Evolutionary conservation across 2,329 filamentous ascomycete species (phyloP).

Genomic region (Calonectria henricotiae): DNA sequence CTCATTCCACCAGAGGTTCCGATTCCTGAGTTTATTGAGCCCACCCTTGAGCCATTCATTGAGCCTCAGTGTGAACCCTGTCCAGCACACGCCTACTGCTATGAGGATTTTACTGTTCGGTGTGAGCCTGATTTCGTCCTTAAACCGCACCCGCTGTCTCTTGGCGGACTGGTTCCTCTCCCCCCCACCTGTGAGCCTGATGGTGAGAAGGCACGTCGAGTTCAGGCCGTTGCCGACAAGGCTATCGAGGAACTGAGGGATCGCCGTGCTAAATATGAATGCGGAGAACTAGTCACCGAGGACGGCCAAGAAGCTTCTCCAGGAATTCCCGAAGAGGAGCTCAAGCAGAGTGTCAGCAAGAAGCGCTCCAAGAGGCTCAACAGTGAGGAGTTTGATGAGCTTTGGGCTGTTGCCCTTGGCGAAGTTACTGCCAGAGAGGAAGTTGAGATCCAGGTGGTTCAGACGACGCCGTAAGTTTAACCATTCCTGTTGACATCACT

Average conservation of each 20-base stretch:
- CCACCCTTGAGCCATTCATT: constrained; percentile 78
- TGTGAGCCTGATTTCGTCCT: constrained; percentile 93
- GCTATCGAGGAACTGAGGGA: constrained; percentile 90
- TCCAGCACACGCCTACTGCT: constrained; percentile 92
- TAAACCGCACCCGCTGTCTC: constrained; percentile 85
- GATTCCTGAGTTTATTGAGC: constrained; percentile 81
- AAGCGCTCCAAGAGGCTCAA: constrained; percentile 88
- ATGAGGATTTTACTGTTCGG: constrained; percentile 80
- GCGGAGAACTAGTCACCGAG: constrained; percentile 79
- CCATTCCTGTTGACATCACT: constrained; percentile 38
- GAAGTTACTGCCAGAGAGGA: constrained; percentile 79
- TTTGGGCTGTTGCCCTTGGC: constrained; percentile 83
- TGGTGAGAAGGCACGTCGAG: constrained; percentile 89
- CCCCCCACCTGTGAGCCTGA: constrained; percentile 96
- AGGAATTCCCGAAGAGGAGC: constrained; percentile 76
- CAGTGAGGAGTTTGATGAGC: constrained; percentile 91
- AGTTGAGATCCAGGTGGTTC: constrained; percentile 70
- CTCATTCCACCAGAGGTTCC: constrained; percentile 67
- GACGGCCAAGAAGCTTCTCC: constrained; percentile 75
- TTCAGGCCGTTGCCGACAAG: constrained; percentile 90
- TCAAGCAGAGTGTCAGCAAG: constrained; percentile 83
- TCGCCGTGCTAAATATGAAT: constrained; percentile 91
- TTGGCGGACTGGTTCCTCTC: constrained; percentile 86
- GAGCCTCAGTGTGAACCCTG: constrained; percentile 91
- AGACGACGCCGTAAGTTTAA: constrained; percentile 69